phyloP scores from a whole-genome alignment of 202 grass and related monocot genomes.

The Alloteropsis angusta region DNA sequence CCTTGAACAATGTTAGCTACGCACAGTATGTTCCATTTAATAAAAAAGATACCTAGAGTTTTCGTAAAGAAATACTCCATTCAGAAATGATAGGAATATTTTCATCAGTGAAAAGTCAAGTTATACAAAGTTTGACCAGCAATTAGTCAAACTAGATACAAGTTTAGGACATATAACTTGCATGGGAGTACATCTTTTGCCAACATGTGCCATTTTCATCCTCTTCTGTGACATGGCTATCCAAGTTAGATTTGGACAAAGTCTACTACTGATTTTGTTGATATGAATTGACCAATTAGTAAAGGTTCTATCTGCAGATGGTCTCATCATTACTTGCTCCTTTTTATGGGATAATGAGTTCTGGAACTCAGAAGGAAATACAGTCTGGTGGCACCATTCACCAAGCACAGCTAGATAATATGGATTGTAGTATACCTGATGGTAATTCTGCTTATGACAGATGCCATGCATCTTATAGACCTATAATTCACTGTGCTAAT shows the following conservation, averaged over 20 bases:
- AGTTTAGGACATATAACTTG: no score
- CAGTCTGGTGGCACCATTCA: constrained; percentile 13
- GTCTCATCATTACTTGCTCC: constrained; percentile 51
- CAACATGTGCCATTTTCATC: background rate
- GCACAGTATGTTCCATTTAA: no score
- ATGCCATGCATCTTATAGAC: background rate
- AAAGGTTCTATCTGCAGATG: constrained; percentile 37
- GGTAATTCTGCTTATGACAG: constrained; percentile 41
- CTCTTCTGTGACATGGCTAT: constrained; percentile 21
- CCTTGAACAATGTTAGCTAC: background rate
- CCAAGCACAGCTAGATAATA: constrained; percentile 32
- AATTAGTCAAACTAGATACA: no score
- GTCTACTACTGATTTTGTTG: background rate
- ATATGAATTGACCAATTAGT: background rate
- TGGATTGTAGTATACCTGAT: constrained; percentile 55
- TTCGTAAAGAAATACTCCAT: background rate
- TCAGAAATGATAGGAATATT: no score
- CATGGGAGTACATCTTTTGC: background rate
- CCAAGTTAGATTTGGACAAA: constrained; percentile 18
- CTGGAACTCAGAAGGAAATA: constrained; percentile 34
- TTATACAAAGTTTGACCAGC: no score
- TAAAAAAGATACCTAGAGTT: background rate
- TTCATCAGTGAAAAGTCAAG: no score
- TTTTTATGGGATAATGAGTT: constrained; percentile 38
- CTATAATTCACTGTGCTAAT: constrained; percentile 14